phyloP scores from a whole-genome alignment of 768 basidiomycete genomes.

The Auricularia heimuer region DNA sequence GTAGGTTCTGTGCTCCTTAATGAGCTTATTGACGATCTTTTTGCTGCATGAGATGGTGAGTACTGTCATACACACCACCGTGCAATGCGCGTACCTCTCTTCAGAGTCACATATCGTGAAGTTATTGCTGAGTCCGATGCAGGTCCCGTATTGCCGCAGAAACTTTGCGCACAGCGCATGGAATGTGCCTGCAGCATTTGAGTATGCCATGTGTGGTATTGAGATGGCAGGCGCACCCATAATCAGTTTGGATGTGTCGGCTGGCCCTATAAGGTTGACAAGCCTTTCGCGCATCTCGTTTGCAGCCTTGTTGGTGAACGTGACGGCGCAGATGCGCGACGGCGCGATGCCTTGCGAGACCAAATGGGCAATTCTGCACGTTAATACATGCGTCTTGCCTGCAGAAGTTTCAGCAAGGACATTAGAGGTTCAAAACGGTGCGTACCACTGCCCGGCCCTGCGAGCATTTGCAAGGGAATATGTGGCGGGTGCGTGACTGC shows the following conservation, averaged over 20 bases:
- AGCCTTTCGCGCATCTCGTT: constrained; percentile 76
- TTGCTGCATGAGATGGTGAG: constrained; percentile 35
- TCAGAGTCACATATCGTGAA: constrained; percentile 79
- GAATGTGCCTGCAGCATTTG: constrained; percentile 53
- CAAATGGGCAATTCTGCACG: constrained; percentile 57
- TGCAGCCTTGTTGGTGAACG: constrained; percentile 85
- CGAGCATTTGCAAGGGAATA: constrained; percentile 67
- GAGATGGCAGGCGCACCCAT: constrained; percentile 24
- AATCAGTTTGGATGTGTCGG: constrained; percentile 39
- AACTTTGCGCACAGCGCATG: constrained; percentile 68
- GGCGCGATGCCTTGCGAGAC: constrained; percentile 42
- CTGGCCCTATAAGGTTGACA: constrained; percentile 53
- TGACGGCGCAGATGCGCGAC: constrained; percentile 64
- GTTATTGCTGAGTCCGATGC: constrained; percentile 53
- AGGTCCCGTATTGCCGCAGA: constrained; percentile 51
- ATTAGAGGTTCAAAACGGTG: not conserved
- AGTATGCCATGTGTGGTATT: too few relatives aligned
- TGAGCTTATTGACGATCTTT: constrained; percentile 48
- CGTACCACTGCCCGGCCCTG: constrained; percentile 64
- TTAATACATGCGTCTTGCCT: constrained; percentile 42
- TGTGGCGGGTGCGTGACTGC: constrained; percentile 58
- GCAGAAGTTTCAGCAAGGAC: not conserved
- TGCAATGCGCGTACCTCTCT: constrained; percentile 44
- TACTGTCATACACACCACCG: not conserved
- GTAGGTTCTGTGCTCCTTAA: constrained; percentile 46